These are phyloP conservation scores for Pyrenophora tritici-repentis DNA, from an alignment of 2,329 filamentous ascomycete genomes.

Conservation along the genomic window DNA sequence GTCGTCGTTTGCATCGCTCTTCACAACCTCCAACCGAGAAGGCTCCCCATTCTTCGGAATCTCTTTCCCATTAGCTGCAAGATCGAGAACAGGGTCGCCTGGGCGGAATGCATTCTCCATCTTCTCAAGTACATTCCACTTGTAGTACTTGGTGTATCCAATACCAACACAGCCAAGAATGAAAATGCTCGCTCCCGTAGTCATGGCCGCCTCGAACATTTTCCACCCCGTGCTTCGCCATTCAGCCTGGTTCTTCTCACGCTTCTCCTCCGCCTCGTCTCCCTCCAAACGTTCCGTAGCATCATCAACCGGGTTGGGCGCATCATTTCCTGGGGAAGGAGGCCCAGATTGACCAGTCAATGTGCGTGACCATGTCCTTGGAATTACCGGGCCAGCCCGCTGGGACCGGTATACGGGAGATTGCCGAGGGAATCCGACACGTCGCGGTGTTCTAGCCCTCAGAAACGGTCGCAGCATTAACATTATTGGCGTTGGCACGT, in stretches of 20 bases:
- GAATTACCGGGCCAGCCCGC: slow-evolving; percentile 32
- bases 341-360: slow-evolving; percentile 45
- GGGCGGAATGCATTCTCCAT: slow-evolving; percentile 91
- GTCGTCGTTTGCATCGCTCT: slow-evolving; percentile 46
- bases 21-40: slow-evolving; percentile 20
- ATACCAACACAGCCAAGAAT: slow-evolving; percentile 55
- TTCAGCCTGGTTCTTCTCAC: slow-evolving; percentile 26
- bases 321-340: slow-evolving; percentile 44
- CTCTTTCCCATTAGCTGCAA: slow-evolving; percentile 53
- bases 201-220: slow-evolving; percentile 58
- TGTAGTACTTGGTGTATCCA: slow-evolving; percentile 68
- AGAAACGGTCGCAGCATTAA: slow-evolving; percentile 35
- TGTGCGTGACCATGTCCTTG: slow-evolving; percentile 22
- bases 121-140: slow-evolving; percentile 85
- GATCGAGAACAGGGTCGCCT: slow-evolving; percentile 84
- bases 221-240: slow-evolving; percentile 54
- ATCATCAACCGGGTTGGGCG: slow-evolving; percentile 47
- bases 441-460: slow-evolving; percentile 22
- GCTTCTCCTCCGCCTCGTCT: slow-evolving; percentile 10
- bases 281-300: slow-evolving; percentile 36
- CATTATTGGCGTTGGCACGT: slow-evolving; percentile 33
- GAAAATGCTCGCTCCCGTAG: slow-evolving; percentile 57
- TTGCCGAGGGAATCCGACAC: slow-evolving; percentile 25
- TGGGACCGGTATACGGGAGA: slow-evolving; percentile 24
- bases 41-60: slow-evolving; percentile 31